Percentiles rank a stretch among this genome's conserved stretches.
These are phyloP conservation scores for Acanthamoeba healyi DNA, from an alignment of 208 protist genomes.

Conservation along the genomic window DNA sequence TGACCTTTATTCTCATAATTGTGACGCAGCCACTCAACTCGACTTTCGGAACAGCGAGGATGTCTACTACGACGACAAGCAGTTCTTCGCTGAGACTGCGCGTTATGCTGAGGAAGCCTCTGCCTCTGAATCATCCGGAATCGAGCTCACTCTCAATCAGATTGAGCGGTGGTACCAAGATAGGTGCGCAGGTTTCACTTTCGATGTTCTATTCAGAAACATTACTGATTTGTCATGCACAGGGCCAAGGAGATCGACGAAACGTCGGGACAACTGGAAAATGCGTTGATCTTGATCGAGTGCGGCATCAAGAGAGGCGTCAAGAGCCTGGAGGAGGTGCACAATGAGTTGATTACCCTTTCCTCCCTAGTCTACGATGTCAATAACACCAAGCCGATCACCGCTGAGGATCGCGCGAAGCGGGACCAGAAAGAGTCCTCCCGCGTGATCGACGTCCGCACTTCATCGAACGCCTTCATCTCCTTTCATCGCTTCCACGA, in stretches of 20 bases:
- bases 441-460: background rate
- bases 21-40: background rate
- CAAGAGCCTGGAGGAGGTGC: background rate
- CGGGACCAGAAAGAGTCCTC: too few species aligned
- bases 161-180: background rate
- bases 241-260: constrained; percentile 7
- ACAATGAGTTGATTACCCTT: background rate
- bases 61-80: constrained; percentile 4
- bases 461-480: background rate
- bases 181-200: background rate
- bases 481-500: background rate
- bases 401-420: too few species aligned
- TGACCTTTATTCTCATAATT: background rate
- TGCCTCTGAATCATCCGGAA: too few species aligned
- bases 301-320: background rate
- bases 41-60: constrained; percentile 11
- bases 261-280: constrained; percentile 39
- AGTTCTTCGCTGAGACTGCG: background rate
- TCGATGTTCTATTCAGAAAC: background rate
- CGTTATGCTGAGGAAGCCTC: background rate
- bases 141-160: background rate
- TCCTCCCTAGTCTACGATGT: background rate
- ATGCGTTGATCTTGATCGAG: constrained; percentile 9
- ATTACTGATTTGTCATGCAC: background rate
- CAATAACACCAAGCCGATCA: background rate